Evolutionary conservation across 1,284 basidiomycete genomes (phyloP).

Genomic region (Cryptococcus sp.): DNA sequence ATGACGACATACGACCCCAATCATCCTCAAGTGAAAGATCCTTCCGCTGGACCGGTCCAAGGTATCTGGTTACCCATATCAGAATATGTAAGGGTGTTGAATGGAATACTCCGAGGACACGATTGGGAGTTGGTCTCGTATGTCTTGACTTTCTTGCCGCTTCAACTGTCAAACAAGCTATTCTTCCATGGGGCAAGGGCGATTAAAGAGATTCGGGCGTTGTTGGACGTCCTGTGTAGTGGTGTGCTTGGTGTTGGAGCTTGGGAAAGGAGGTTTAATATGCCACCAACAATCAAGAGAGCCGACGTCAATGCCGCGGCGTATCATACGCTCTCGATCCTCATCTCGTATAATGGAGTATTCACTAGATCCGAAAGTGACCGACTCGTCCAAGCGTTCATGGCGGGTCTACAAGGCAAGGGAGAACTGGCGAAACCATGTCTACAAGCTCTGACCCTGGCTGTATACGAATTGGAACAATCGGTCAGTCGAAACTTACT

Average conservation of each 20-base stretch:
- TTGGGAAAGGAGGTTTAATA: constrained; percentile 46
- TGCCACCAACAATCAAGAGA: constrained; percentile 54
- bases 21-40: constrained; percentile 47
- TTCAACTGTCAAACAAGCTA: constrained; percentile 92
- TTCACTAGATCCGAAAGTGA: constrained; percentile 58
- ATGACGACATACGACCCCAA: constrained; percentile 67
- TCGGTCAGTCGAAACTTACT: constrained; percentile 78
- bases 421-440: constrained; percentile 84
- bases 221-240: constrained; percentile 69
- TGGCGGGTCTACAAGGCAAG: constrained; percentile 66
- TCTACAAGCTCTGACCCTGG: constrained; percentile 81
- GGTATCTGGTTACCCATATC: constrained; percentile 70
- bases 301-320: constrained; percentile 84
- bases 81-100: constrained; percentile 64
- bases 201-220: constrained; percentile 58
- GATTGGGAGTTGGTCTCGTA: constrained; percentile 96
- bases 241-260: constrained; percentile 23
- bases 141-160: constrained; percentile 82
- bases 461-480: constrained; percentile 80
- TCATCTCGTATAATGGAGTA: constrained; percentile 80
- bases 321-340: constrained; percentile 80
- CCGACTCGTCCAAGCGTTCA: constrained; percentile 76
- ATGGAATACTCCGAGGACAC: constrained; percentile 69
- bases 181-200: constrained; percentile 88
- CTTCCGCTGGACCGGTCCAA: constrained; percentile 51